Base-by-base conservation (phyloP, 2,329 filamentous ascomycete species). In the Cercospora sesami region DNA sequence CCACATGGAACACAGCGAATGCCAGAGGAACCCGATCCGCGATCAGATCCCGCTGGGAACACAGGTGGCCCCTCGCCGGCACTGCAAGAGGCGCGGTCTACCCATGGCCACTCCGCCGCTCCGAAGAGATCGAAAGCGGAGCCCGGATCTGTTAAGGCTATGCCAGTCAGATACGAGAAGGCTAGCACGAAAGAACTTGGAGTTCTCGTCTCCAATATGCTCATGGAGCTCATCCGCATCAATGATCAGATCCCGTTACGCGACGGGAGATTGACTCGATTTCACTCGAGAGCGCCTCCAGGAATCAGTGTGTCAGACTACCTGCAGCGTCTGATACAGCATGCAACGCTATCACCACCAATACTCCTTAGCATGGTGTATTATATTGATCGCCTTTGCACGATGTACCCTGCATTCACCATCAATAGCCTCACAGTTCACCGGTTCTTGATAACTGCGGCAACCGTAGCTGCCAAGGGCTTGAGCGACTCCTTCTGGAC, bases 321-420 rank as follows among this genome's bases (percentile, higher is more conserved):
- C 78, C 86, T 99, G 39, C 91, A 95, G 75, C 90, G 95, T 71
- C 85, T 99, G 67, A 95, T 96, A 26, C 93, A 93, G 68, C 95
- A 99, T 78, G 95, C 95, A 28, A 97, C 94, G 0, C 85, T 99
- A 3, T 93, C 93, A 6, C 94, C 95, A 12, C 94, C 95, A 0
- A 90, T 99, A 61, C 85, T 99, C n/a, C 87, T 99, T 39, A 95
- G 94, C 74, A 98, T 99, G 93, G 95, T 99, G 66, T 99, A 96
- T 78, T 99, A 98, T 77, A 98, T 99, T 75, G 95, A 99, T 81
- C 90, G 93, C 33, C 86, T 99, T 23, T 99, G 94, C 80, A 90
- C 92, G 10, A 84, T 96, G 68, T 99, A 97, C 78, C 91, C 92
- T 3, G 91, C 94, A 58, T 99, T 99, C 79, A 97, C 94, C 30